phyloP scores from a whole-genome alignment of 176 grass and related monocot species.

The Olyra latifolia region DNA sequence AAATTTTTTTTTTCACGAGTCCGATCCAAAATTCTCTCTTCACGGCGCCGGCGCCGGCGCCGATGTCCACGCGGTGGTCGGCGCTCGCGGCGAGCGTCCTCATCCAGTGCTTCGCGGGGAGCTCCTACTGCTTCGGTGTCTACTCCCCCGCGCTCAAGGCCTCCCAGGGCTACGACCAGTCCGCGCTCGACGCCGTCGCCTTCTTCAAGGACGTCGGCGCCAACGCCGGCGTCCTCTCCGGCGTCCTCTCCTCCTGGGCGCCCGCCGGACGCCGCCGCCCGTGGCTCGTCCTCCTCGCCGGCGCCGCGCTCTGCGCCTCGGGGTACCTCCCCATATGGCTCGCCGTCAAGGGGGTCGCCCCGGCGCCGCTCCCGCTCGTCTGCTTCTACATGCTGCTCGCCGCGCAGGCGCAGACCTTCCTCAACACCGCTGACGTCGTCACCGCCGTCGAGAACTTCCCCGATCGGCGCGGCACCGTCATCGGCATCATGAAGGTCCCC shows the following conservation, averaged over 20 bases:
- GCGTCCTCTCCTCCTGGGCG: constrained; percentile 62
- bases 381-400: constrained; percentile 88
- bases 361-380: constrained; percentile 45
- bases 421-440: constrained; percentile 82
- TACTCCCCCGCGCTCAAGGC: constrained; percentile 76
- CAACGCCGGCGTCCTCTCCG: constrained; percentile 83
- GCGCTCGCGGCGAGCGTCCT: constrained; percentile 67
- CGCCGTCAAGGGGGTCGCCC: constrained; percentile 50
- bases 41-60: background rate
- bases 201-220: constrained; percentile 97
- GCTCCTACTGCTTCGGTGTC: constrained; percentile 78
- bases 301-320: constrained; percentile 52
- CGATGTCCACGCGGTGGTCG: constrained; percentile 58
- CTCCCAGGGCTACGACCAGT: constrained; percentile 81
- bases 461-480: constrained; percentile 73
- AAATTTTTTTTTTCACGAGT: background rate
- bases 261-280: constrained; percentile 20
- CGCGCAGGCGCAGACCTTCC: constrained; percentile 90
- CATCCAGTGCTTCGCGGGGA: constrained; percentile 67
- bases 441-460: constrained; percentile 88
- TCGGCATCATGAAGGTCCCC: constrained; percentile 94
- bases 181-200: constrained; percentile 80
- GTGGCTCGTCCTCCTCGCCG: constrained; percentile 64
- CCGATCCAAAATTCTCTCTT: background rate
- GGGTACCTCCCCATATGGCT: constrained; percentile 90